Evolutionary conservation across 345 rosid genomes (phyloP), one percentile per base, ranked within the genome.

Genomic region (Arabidopsis arenosa): DNA sequence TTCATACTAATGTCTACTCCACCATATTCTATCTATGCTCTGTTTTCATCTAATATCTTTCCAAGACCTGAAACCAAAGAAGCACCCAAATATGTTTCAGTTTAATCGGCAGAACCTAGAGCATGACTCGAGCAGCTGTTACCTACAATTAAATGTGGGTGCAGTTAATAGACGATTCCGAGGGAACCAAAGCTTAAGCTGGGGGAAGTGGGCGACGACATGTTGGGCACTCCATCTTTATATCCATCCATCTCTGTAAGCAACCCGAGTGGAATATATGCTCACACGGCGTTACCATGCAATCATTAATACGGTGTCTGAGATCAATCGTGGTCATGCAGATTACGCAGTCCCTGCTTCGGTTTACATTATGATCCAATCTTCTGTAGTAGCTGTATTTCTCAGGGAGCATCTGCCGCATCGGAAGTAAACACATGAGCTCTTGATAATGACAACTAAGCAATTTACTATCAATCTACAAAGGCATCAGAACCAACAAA

Each of bases 171-270:
- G 48, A 53, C 18, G 68, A 40, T 23, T 55, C 70, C 57, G 30
- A 73, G 36, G 37, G 70, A 72, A 55, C 57, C 49, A 2, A 36
- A 66, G 55, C 48, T 54, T 80, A 83, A 61, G 93, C 96, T 72
- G 99, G 91, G 23, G 99, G 99, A 53, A 95, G 81, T 3, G 90
- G 73, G 45, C 99, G 93, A 74, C 99, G 92, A 82, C 99, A 95
- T 63, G 99, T 95, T 61, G 99, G 99, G 71, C 99, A 95, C 82
- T 95, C 99, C 99, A 95, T 95, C 85, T 95, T 95, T 81, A 95
- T 87, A 78, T 95, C 99, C 99, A 95, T 95, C 97, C 99, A 95
- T 80, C 97, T 87, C 83, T 88, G 97, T 76, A 95, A 84, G 80
- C 99, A 95, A 67, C 90, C 97, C 2, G 90, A 82, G 73, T 95